These are phyloP conservation scores for Beta macrorhiza DNA, from an alignment of 179 eudicot species.

Conservation along the genomic window DNA sequence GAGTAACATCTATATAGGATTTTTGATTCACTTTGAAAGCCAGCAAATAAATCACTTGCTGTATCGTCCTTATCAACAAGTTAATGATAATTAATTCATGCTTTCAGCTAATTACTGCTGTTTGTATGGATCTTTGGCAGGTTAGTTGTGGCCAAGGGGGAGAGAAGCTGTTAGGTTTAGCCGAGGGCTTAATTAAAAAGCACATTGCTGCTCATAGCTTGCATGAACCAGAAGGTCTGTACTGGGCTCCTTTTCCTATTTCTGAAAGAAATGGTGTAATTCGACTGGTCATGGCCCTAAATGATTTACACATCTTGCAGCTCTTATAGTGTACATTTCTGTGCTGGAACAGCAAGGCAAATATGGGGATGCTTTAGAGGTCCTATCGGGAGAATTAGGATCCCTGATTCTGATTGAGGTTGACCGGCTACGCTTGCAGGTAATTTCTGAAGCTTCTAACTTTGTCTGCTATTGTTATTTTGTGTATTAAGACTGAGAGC, in stretches of 20 bases:
- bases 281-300: slow-evolving; percentile 26
- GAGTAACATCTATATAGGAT: background rate
- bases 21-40: background rate
- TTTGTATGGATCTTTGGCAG: slow-evolving; percentile 31
- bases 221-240: slow-evolving; percentile 94
- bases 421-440: slow-evolving; percentile 85
- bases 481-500: background rate
- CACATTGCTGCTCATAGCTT: slow-evolving; percentile 82
- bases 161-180: slow-evolving; percentile 68
- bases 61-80: background rate
- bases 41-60: background rate
- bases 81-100: background rate
- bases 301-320: slow-evolving; percentile 50
- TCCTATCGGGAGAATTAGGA: slow-evolving; percentile 80
- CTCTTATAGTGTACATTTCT: slow-evolving; percentile 84
- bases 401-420: slow-evolving; percentile 73
- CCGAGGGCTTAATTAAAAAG: slow-evolving; percentile 92
- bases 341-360: slow-evolving; percentile 84
- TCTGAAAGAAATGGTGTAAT: background rate
- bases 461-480: background rate
- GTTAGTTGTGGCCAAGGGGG: slow-evolving; percentile 80
- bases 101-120: slow-evolving; percentile 9
- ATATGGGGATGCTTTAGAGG: slow-evolving; percentile 75
- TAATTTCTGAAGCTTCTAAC: slow-evolving; percentile 40
- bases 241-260: slow-evolving; percentile 3